Conservation (phyloP, 2,329 filamentous ascomycete genomes). For the Cordyceps fumosorosea region DNA sequence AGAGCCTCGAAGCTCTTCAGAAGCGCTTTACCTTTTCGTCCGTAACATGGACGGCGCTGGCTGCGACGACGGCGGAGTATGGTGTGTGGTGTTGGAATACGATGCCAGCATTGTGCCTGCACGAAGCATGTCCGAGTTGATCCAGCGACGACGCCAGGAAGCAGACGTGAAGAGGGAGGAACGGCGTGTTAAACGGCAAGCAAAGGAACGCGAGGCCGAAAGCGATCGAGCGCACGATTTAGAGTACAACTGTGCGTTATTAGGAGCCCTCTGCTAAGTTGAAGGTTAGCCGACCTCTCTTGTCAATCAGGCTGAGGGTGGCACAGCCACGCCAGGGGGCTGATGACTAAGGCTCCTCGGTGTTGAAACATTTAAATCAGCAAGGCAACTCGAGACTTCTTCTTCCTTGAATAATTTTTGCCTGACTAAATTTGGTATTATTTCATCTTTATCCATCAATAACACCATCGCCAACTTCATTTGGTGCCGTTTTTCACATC, state of each 20-base stretch:
- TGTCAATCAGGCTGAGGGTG: too few species aligned
- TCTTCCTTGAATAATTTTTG: not conserved
- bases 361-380: slow-evolving; percentile 2
- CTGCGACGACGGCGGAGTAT: not conserved
- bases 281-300: too few species aligned
- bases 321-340: not conserved
- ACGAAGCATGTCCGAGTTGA: not conserved
- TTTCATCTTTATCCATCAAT: not conserved
- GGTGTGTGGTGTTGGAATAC: not conserved
- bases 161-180: not conserved
- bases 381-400: not conserved
- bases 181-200: not conserved
- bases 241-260: too few species aligned
- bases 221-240: too few species aligned
- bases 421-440: not conserved
- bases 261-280: too few species aligned
- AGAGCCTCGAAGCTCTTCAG: not conserved
- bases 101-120: not conserved
- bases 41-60: not conserved
- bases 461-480: too few species aligned
- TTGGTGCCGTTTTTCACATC: not conserved
- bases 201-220: too few species aligned
- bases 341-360: slow-evolving; percentile 8
- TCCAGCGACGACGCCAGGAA: not conserved
- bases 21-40: not conserved